Evolutionary conservation across 2,329 filamentous ascomycete genomes (phyloP), one percentile per base, ranked within the genome.

Genomic region (Botrytis byssoidea): DNA sequence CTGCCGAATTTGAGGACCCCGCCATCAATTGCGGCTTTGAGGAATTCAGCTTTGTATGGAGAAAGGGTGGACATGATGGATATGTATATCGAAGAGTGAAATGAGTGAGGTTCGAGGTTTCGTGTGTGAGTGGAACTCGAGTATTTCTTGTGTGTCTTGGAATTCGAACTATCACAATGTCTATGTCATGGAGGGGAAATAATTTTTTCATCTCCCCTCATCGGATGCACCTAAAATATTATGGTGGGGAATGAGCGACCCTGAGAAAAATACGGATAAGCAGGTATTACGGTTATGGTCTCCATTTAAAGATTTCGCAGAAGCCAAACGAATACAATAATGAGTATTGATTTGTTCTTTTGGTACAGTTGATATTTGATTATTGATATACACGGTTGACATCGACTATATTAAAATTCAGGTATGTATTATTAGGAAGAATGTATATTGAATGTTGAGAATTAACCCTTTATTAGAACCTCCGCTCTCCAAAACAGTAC

Each of bases 1-100:
- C 88, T 90, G 83, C 93, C 93, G 82, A 96, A 96, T 80, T 91
- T 92, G 78, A 96, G 89, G 79, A 93, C 90, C 76, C 88, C 88
- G 79, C 90, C 90, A 35, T 85, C 83, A 77, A 95, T 87, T 80
- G 91, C 88, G 74, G 92, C 88, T 80, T 88, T 83, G 78, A 96
- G 87, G 82, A 97, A 94, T 74, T 88, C 86, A 77, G 89, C 84
- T 84, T 96, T 96, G 86, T 92, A 92, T 70, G 87, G 83, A 55
- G 88, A 83, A 44, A 92, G 86, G 32, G 69, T 61, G 35, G 76
- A 72, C 75, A 77, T 79, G 32, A n/a, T 76, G 63, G 25, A 42
- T 37, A 18, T 51, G 10, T 60, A 57, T 63, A 46, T 32, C n/a
- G 44, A 32, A 14, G 37, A 57, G 35, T 25, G 44, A 3, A 22